Evolutionary conservation across 441 rosid species (phyloP), one percentile per base, ranked within the genome.

Genomic region (Arabidopsis hybrid): DNA sequence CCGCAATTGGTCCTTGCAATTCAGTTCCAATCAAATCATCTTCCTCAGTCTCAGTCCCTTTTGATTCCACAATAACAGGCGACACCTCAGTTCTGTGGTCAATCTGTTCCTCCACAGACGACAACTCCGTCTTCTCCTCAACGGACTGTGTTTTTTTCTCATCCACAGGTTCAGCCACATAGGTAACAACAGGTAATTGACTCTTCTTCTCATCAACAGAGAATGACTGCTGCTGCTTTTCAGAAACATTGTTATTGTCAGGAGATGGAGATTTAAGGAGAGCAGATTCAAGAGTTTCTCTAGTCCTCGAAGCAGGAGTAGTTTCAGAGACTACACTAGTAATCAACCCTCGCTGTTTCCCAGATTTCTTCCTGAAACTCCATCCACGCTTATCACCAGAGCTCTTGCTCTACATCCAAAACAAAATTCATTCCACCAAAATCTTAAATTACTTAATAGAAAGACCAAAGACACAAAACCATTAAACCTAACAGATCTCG

Each of bases 301-400:
- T 87, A 45, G 82, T 81, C 68, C 82, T 58, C 29, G 74, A 77
- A 66, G 85, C 65, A 59, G 85, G 77, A 21, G 85, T 61, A 49
- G 82, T 61, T 76, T 90, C 97, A 42, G 91, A 63, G 52, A 80
- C 78, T 13, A 78, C 88, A 65, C 74, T 85, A 76, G 82, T 90
- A 80, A 85, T 87, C 46, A 90, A 78, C 64, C 91, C 96, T 53
- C 93, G 79, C 69, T 92, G 96, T 51, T 86, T 81, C 40, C 86
- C 89, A 75, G 96, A 82, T 79, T 85, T 87, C 83, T 89, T 92
- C 72, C 91, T 86, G 82, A 92, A 90, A 85, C 96, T 92, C 97
- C 97, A 92, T 66, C 94, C 86, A 29, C 85, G 78, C 70, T 83
- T 90, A 65, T 87, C 91, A 73, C 80, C 71, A 40, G 92, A 72